Evolutionary conservation across 148 eudicot genomes (phyloP).

Genomic region (Rhododendron ferrugineum): DNA sequence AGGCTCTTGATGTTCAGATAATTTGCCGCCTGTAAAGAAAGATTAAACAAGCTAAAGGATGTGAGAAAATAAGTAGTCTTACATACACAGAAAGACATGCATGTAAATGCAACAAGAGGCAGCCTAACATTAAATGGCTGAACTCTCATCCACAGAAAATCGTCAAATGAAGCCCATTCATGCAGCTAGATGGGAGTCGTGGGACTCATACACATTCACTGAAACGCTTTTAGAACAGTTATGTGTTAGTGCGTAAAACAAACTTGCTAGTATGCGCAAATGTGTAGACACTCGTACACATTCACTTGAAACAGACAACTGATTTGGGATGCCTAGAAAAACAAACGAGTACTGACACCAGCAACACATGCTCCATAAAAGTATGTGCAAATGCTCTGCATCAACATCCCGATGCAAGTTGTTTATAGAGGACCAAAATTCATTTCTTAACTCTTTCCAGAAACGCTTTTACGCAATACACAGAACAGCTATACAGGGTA

Average conservation of each 20-base stretch:
- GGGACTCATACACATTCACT: neutral
- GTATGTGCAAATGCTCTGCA: neutral
- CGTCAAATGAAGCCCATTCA: neutral
- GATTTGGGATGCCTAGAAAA: neutral
- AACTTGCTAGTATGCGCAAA: too few species aligned
- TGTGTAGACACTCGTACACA: too few species aligned
- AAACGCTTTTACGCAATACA: neutral
- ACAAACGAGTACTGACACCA: neutral
- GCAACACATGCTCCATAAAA: neutral
- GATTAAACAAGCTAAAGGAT: neutral
- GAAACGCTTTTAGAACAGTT: neutral
- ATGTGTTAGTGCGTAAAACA: neutral
- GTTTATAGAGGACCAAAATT: neutral
- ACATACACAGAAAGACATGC: neutral
- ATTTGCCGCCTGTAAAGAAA: slow-evolving; percentile 49
- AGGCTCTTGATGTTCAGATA: slow-evolving; percentile 54
- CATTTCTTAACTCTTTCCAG: neutral
- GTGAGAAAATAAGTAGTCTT: neutral
- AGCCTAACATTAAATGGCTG: neutral
- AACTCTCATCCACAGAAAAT: neutral
- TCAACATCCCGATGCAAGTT: neutral
- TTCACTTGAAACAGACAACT: too few species aligned
- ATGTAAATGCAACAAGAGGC: neutral
- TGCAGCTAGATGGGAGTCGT: neutral
- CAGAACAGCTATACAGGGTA: neutral